Conservation (phyloP, 2,329 filamentous ascomycete species). For the Talaromyces sp. region DNA sequence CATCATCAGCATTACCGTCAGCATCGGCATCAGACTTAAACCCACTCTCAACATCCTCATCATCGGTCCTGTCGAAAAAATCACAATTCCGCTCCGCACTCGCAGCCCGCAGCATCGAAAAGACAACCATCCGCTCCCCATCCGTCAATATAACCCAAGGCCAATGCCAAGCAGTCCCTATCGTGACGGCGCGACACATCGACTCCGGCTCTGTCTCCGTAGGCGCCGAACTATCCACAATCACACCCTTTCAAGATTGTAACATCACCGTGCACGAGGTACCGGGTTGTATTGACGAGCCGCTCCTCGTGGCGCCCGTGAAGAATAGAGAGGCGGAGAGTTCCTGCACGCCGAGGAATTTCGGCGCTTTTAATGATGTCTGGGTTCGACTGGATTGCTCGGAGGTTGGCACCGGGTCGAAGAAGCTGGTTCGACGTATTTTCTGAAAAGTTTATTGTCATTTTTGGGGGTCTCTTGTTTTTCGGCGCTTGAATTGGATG, state of each 20-base stretch:
- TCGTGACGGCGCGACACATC: slow-evolving; percentile 7
- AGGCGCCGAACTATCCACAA: slow-evolving; percentile 2
- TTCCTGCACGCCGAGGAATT: slow-evolving; percentile 25
- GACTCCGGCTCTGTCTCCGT: slow-evolving; percentile 17
- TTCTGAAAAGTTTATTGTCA: neutral
- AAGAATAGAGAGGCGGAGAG: slow-evolving; percentile 25
- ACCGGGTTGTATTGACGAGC: slow-evolving; percentile 30
- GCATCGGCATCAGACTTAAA: slow-evolving; percentile 1
- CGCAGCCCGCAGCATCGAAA: slow-evolving; percentile 4
- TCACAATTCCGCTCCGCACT: slow-evolving; percentile 14
- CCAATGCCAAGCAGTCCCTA: slow-evolving; percentile 14
- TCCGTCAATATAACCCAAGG: slow-evolving; percentile 16
- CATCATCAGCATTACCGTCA: neutral
- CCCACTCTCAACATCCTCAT: neutral
- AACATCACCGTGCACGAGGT: slow-evolving; percentile 34
- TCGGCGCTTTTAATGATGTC: slow-evolving; percentile 28
- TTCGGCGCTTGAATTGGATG: neutral
- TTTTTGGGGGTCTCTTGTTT: neutral
- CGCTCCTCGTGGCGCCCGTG: slow-evolving; percentile 27
- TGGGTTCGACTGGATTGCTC: slow-evolving; percentile 33
- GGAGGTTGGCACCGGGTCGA: slow-evolving; percentile 7
- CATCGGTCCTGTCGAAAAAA: slow-evolving; percentile 3
- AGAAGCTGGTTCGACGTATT: neutral
- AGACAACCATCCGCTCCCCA: neutral
- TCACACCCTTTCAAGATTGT: slow-evolving; percentile 22